A percentile compares a stretch with the other conserved stretches of the same genome.
Conservation (phyloP, 106 monocot genomes). For the Allium sativum region DNA sequence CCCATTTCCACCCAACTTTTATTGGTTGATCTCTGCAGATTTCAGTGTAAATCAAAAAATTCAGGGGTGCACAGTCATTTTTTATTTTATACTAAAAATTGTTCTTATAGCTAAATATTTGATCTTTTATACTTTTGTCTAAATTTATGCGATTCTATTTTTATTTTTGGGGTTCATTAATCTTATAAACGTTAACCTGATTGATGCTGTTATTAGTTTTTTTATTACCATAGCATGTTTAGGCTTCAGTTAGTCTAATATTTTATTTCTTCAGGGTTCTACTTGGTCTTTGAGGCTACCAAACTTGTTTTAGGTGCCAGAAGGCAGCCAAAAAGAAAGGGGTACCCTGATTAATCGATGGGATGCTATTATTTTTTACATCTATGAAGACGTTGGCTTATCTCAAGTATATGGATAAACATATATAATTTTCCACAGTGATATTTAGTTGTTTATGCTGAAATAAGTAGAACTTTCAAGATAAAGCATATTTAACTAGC, state of each 20-base stretch:
- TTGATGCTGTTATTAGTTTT: conserved; percentile 1
- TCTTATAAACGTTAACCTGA: neutral
- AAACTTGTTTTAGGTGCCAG: conserved; percentile 62
- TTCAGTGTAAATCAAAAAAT: too few relatives aligned
- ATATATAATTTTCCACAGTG: too few relatives aligned
- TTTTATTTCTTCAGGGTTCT: conserved; percentile 83
- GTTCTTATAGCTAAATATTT: neutral
- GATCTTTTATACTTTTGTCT: neutral
- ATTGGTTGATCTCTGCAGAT: neutral
- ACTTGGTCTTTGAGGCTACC: conserved; percentile 41
- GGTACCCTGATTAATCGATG: conserved; percentile 86
- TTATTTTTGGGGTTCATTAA: neutral
- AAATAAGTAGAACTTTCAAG: too few relatives aligned
- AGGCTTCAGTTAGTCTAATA: conserved; percentile 56
- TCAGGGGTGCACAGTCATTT: too few relatives aligned
- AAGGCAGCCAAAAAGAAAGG: conserved; percentile 77
- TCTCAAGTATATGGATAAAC: too few relatives aligned
- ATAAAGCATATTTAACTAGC: too few relatives aligned
- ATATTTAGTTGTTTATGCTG: too few relatives aligned
- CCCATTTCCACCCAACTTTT: neutral
- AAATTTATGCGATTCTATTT: neutral
- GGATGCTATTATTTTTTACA: conserved; percentile 34
- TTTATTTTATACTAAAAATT: too few relatives aligned
- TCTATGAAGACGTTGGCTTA: conserved; percentile 16
- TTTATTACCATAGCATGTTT: neutral